Base-by-base conservation (phyloP, 306 rosid genomes). In the Erythrophleum fordii region DNA sequence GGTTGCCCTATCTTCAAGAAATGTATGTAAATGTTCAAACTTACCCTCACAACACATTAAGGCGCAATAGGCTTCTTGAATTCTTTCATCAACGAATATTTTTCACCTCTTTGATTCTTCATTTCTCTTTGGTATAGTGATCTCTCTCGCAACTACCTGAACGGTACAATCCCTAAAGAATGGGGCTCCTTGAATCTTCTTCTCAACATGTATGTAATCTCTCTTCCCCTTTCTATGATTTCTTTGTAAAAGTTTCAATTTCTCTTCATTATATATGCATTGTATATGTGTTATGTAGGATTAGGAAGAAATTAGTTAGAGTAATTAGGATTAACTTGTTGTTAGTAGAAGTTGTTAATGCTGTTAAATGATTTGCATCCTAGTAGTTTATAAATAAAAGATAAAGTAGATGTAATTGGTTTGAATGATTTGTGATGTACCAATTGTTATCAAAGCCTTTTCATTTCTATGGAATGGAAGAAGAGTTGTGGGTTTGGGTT, bases 151-250 rank as follows among this genome's bases (percentile, higher is more conserved):
- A 92, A 92, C 81, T 90, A 88, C 79, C 86, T 92, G 60, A 85
- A 74, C 39, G 94, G 97, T 23, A 72, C 94, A 71, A 86, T 92
- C 39, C 93, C 93, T 80, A 70, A 48, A 41, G 71, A 88, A 86
- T 91, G 91, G 97, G 89, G 85, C 16, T 83, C 86, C 78, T 26
- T 76, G 29, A 80, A 78, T 0, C 45, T 7, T 39, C 91, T 91
- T 26, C 56, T 86, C 71, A 85, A 79, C 83, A 77, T 91, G 66
- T 59, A 59, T 17, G 93, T 86, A 87, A 17, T 72, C 1, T 72
- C 60, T 22, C 78, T 12, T 61, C 75, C 77, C 14, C 13, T 20
- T 12, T 4, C 11, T 44, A 23, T 44, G 5, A 16, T 45, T 18
- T 60, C 39, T 25, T 9, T 41, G 2, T 17, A 51, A 10, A 42